Conservation (phyloP, 2,329 filamentous ascomycete species). For the Dothistroma septosporum region DNA sequence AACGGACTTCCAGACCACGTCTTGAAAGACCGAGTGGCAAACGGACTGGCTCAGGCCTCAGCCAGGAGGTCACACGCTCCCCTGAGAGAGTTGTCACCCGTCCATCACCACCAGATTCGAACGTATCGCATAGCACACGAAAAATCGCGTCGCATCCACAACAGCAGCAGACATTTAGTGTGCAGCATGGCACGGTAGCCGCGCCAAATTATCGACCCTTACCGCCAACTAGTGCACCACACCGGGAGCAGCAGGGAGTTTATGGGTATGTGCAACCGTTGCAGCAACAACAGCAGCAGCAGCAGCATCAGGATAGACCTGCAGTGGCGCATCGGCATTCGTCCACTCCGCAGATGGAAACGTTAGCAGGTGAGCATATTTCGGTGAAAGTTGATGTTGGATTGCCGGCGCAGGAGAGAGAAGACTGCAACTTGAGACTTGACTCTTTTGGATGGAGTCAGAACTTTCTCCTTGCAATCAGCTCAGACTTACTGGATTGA, state of each 20-base stretch:
- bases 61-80: slow-evolving; percentile 37
- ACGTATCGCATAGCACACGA: neutral
- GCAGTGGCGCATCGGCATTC: slow-evolving; percentile 36
- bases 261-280: slow-evolving; percentile 14
- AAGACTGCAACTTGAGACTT: neutral
- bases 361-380: slow-evolving; percentile 42
- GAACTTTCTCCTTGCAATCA: neutral
- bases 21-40: slow-evolving; percentile 25
- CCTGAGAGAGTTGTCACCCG: slow-evolving; percentile 32
- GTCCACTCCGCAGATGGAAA: slow-evolving; percentile 48
- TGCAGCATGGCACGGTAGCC: slow-evolving; percentile 12
- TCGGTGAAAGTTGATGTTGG: neutral
- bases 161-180: slow-evolving; percentile 10
- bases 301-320: too few species aligned
- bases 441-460: neutral
- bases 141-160: slow-evolving; percentile 12
- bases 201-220: slow-evolving; percentile 21
- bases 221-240: slow-evolving; percentile 27
- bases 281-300: slow-evolving; percentile 7
- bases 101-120: neutral
- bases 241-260: slow-evolving; percentile 7
- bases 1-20: slow-evolving; percentile 10
- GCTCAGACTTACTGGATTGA: too few species aligned
- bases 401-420: neutral
- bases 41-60: slow-evolving; percentile 41